These are phyloP conservation scores for Coniochaeta ligniaria DNA, from an alignment of 2,329 filamentous ascomycete genomes.

Conservation along the genomic window DNA sequence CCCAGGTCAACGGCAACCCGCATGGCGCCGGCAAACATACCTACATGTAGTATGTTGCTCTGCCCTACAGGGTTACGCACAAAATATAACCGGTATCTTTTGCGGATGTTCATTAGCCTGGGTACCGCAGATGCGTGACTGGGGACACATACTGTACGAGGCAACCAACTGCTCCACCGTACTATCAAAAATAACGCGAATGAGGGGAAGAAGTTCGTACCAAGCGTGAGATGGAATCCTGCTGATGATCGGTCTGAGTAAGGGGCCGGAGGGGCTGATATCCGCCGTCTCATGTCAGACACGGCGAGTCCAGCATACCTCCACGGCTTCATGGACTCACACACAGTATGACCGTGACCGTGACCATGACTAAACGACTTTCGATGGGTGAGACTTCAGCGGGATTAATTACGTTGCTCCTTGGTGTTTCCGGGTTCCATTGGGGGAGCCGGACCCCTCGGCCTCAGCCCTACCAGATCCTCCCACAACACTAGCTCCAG, in stretches of 20 bases:
- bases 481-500: not conserved
- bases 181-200: not conserved
- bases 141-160: too few species aligned
- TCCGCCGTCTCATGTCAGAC: not conserved
- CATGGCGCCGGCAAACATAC: not conserved
- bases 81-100: not conserved
- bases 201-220: not conserved
- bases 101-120: not conserved
- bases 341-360: not conserved
- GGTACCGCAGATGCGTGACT: too few species aligned
- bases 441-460: not conserved
- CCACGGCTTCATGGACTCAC: not conserved
- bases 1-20: not conserved
- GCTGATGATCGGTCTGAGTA: not conserved
- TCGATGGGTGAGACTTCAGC: too few species aligned
- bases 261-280: not conserved
- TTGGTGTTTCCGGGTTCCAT: not conserved
- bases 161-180: not conserved
- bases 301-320: not conserved
- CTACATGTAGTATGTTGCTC: not conserved
- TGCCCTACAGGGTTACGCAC: not conserved
- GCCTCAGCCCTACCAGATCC: slow-evolving; percentile 1
- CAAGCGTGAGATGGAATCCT: not conserved
- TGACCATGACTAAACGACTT: too few species aligned
- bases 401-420: too few species aligned